Evolutionary conservation across 371 early-diverging fungal genomes (phyloP).

Genomic region (Fennellomyces sp.): DNA sequence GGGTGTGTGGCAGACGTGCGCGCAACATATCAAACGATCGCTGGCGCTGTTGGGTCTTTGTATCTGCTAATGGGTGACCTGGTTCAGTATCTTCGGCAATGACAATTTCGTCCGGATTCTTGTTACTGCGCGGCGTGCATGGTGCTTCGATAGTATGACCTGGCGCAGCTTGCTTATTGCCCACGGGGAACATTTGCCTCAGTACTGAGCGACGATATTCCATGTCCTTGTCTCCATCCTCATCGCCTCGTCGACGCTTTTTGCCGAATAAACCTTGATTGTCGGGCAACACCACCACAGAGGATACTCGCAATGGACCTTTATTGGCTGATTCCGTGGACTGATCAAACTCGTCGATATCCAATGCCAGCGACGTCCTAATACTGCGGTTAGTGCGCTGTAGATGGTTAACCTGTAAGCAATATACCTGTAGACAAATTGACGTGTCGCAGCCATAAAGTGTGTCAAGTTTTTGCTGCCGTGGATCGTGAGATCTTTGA

Average conservation of each 20-base stretch:
- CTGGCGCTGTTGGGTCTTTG: not conserved
- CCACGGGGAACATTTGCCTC: conserved; percentile 43
- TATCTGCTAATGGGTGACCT: not conserved
- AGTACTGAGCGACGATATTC: conserved; percentile 37
- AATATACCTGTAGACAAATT: conserved; percentile 72
- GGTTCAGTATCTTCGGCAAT: not conserved
- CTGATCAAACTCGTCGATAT: conserved; percentile 47
- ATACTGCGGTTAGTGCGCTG: not conserved
- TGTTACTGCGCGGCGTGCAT: conserved; percentile 28
- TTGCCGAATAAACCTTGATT: conserved; percentile 9
- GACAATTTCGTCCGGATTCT: conserved; percentile 6
- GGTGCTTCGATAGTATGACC: conserved; percentile 40
- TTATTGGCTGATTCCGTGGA: conserved; percentile 49
- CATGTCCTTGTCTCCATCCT: conserved; percentile 25
- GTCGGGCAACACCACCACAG: conserved; percentile 63
- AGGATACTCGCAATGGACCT: conserved; percentile 65
- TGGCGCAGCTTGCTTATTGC: conserved; percentile 22
- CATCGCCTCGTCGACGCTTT: conserved; percentile 14
- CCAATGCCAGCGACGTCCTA: conserved; percentile 50
- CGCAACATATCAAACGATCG: not conserved
- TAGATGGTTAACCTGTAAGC: not conserved
- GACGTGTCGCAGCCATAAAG: conserved; percentile 78
- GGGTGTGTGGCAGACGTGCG: conserved; percentile 46
- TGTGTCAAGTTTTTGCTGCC: conserved; percentile 84
- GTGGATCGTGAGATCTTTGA: conserved; percentile 57